phyloP scores from a whole-genome alignment of 2,329 filamentous ascomycete genomes.

The Pseudomassariella vexata region DNA sequence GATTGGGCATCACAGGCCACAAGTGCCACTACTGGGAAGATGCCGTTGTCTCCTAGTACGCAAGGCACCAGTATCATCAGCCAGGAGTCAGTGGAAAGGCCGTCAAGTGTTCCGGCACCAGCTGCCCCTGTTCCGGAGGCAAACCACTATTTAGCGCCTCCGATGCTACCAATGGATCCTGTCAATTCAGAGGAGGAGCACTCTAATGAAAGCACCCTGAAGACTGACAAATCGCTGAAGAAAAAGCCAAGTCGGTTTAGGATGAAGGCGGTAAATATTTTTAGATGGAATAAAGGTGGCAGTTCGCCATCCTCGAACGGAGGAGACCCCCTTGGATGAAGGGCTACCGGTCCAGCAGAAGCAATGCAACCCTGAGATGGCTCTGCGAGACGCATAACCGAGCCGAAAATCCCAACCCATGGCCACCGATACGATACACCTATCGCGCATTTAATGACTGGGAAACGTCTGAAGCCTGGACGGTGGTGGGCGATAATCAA shows the following conservation, averaged over 20 bases:
- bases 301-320: conserved; percentile 24
- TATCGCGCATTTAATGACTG: too few species aligned
- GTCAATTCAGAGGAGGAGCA: conserved; percentile 28
- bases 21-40: conserved; percentile 57
- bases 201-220: conserved; percentile 37
- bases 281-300: conserved; percentile 45
- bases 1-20: conserved; percentile 61
- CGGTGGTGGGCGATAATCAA: too few species aligned
- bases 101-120: conserved; percentile 34
- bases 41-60: conserved; percentile 60
- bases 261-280: conserved; percentile 55
- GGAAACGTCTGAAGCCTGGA: too few species aligned
- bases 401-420: too few species aligned
- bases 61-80: conserved; percentile 61
- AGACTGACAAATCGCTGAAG: conserved; percentile 46
- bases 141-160: conserved; percentile 22
- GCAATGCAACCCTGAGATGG: too few species aligned
- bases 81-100: conserved; percentile 49
- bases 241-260: conserved; percentile 60
- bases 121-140: conserved; percentile 32
- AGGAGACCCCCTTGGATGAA: conserved; percentile 6
- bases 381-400: too few species aligned
- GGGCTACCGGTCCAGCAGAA: too few species aligned
- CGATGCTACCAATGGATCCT: conserved; percentile 18
- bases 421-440: too few species aligned